Evolutionary conservation across 2,329 filamentous ascomycete species (phyloP).

Genomic region (Metarhizium brunneum): DNA sequence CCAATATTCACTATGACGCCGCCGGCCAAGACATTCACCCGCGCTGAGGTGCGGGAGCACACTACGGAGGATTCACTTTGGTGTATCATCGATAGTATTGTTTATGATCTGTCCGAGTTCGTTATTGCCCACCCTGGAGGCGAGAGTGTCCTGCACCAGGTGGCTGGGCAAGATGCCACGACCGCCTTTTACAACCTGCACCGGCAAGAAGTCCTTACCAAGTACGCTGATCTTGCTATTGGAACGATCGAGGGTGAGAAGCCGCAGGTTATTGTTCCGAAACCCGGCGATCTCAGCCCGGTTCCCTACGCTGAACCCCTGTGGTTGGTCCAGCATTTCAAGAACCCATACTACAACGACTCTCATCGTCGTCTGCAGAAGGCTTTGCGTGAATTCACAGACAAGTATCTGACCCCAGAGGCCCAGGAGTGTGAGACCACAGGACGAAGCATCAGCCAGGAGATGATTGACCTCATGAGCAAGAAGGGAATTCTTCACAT

Average conservation of each 20-base stretch:
- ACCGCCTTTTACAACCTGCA: constrained; percentile 86
- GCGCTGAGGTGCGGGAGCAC: constrained; percentile 64
- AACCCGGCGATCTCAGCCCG: constrained; percentile 61
- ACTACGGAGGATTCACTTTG: constrained; percentile 68
- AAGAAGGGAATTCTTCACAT: constrained; percentile 66
- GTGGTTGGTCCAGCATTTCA: constrained; percentile 71
- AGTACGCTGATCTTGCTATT: constrained; percentile 66
- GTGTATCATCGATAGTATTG: constrained; percentile 78
- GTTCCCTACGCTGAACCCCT: constrained; percentile 81
- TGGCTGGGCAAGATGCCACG: constrained; percentile 75
- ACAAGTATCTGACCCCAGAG: constrained; percentile 62
- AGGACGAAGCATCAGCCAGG: constrained; percentile 61
- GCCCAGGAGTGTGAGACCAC: constrained; percentile 67
- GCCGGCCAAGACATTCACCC: constrained; percentile 42
- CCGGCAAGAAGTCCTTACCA: constrained; percentile 76
- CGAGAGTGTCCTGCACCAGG: constrained; percentile 67
- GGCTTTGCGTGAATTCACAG: constrained; percentile 64
- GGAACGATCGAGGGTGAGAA: constrained; percentile 68
- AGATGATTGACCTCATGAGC: constrained; percentile 72
- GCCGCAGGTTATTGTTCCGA: constrained; percentile 60
- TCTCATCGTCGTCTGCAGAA: constrained; percentile 60
- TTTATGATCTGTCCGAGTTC: constrained; percentile 83
- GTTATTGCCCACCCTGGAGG: constrained; percentile 79
- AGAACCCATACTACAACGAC: constrained; percentile 72
- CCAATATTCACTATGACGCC: constrained; percentile 20